Evolutionary conservation across 78 protist species (phyloP).

Genomic region (Paulinella micropora): DNA sequence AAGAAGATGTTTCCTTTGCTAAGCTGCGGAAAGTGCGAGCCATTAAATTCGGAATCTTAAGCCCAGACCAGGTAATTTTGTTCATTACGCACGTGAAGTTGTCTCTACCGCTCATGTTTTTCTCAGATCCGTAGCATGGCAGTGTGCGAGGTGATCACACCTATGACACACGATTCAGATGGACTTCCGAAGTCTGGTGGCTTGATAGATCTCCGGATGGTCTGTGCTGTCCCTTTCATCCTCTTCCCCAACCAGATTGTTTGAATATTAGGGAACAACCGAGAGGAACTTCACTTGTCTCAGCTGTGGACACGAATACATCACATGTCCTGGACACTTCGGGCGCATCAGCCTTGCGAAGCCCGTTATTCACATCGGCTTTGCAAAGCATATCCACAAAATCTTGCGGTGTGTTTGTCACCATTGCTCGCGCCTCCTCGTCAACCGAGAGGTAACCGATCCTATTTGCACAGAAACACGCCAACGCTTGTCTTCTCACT

Average conservation of each 20-base stretch:
- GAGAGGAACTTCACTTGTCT: constrained; percentile 55
- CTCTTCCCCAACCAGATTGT: too few relatives aligned
- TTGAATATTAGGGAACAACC: constrained; percentile 64
- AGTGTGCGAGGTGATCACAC: constrained; percentile 28
- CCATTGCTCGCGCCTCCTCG: constrained; percentile 26
- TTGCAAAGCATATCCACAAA: constrained; percentile 44
- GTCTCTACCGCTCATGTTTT: too few relatives aligned
- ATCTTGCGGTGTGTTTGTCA: constrained; percentile 75
- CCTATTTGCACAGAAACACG: too few relatives aligned
- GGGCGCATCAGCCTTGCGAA: constrained; percentile 79
- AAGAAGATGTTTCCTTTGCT: too few relatives aligned
- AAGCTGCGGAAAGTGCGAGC: too few relatives aligned
- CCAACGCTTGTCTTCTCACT: too few relatives aligned
- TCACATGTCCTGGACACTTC: constrained; percentile 95
- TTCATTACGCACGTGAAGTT: too few relatives aligned
- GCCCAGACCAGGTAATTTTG: too few relatives aligned
- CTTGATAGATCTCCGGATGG: constrained; percentile 80
- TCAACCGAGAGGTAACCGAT: neutral
- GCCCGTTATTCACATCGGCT: constrained; percentile 82
- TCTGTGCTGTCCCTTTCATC: too few relatives aligned
- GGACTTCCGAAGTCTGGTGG: constrained; percentile 72
- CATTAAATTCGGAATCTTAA: too few relatives aligned
- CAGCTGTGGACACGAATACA: constrained; percentile 56
- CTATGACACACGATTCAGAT: constrained; percentile 21
- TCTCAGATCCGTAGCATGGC: too few relatives aligned